These are phyloP conservation scores for Cyclostephanos tholiformis DNA, from an alignment of 108 stramenopile genomes.

Conservation along the genomic window DNA sequence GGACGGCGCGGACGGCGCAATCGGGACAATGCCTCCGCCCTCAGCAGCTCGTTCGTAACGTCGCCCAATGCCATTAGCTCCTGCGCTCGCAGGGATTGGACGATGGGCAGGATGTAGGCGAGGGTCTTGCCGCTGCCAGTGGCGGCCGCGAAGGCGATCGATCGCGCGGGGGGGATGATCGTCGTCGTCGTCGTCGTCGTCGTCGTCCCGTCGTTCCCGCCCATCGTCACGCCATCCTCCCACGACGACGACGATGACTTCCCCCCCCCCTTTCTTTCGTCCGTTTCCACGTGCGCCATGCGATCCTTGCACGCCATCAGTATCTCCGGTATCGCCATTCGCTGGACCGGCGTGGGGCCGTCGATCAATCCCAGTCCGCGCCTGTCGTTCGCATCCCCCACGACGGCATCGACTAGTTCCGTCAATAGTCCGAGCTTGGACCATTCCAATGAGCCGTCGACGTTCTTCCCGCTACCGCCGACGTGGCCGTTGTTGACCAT, in stretches of 20 bases:
- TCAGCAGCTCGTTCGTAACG: constrained; percentile 9
- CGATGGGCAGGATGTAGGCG: constrained; percentile 85
- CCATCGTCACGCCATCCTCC: neutral
- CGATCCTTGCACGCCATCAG: constrained; percentile 52
- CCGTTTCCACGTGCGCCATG: constrained; percentile 33
- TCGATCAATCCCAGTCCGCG: constrained; percentile 33
- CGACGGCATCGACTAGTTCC: constrained; percentile 57
- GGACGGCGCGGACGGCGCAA: constrained; percentile 83
- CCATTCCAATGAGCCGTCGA: constrained; percentile 52
- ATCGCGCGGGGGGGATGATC: constrained; percentile 21
- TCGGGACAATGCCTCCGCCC: constrained; percentile 21
- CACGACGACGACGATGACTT: constrained; percentile 1
- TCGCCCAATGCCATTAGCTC: constrained; percentile 62
- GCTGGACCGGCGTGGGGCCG: constrained; percentile 82
- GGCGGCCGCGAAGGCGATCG: constrained; percentile 81
- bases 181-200: neutral
- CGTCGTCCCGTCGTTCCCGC: neutral
- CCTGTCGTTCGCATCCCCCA: neutral
- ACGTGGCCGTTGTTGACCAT: neutral
- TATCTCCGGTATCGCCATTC: constrained; percentile 75
- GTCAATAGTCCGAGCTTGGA: constrained; percentile 67
- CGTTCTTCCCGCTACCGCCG: constrained; percentile 10
- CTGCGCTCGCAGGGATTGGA: constrained; percentile 80
- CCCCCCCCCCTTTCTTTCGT: constrained; percentile 5
- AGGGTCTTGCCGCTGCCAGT: constrained; percentile 91